Evolutionary conservation across 805 yeast genomes (phyloP).

Genomic region (Ogataea parapolymorpha): DNA sequence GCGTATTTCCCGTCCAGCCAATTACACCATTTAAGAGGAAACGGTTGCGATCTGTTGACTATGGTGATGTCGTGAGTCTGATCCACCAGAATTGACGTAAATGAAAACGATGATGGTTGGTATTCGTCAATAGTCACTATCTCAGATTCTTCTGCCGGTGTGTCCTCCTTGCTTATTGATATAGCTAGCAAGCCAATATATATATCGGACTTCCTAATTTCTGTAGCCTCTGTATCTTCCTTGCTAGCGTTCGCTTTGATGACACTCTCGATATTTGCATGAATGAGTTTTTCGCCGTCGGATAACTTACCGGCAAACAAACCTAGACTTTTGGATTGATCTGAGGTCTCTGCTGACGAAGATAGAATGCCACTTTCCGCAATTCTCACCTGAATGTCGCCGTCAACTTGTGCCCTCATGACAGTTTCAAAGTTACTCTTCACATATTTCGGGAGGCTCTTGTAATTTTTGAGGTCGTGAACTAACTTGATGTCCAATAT

Average conservation of each 20-base stretch:
- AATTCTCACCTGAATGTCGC: slow-evolving; percentile 63
- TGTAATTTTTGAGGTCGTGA: slow-evolving; percentile 62
- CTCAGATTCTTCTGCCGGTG: slow-evolving; percentile 23
- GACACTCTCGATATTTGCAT: slow-evolving; percentile 82
- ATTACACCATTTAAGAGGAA: slow-evolving; percentile 87
- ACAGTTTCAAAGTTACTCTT: slow-evolving; percentile 57
- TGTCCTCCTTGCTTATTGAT: slow-evolving; percentile 23
- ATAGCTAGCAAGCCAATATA: slow-evolving; percentile 34
- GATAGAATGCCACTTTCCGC: slow-evolving; percentile 46
- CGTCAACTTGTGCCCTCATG: slow-evolving; percentile 69
- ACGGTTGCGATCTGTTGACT: slow-evolving; percentile 79
- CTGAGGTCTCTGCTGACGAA: slow-evolving; percentile 26
- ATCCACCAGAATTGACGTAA: slow-evolving; percentile 74
- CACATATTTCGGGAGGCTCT: slow-evolving; percentile 44
- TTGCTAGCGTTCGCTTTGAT: slow-evolving; percentile 29
- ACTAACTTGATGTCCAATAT: slow-evolving; percentile 58
- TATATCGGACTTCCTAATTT: slow-evolving; percentile 25
- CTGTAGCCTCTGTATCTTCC: slow-evolving; percentile 2
- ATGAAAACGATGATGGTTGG: slow-evolving; percentile 60
- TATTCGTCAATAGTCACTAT: slow-evolving; percentile 43
- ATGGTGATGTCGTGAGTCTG: slow-evolving; percentile 72
- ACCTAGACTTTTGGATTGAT: slow-evolving; percentile 48
- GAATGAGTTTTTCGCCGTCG: slow-evolving; percentile 85
- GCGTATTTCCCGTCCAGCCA: slow-evolving; percentile 65
- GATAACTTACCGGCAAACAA: slow-evolving; percentile 71